Conservation (phyloP, 2,329 filamentous ascomycete species). For the Fusarium vanettenii region DNA sequence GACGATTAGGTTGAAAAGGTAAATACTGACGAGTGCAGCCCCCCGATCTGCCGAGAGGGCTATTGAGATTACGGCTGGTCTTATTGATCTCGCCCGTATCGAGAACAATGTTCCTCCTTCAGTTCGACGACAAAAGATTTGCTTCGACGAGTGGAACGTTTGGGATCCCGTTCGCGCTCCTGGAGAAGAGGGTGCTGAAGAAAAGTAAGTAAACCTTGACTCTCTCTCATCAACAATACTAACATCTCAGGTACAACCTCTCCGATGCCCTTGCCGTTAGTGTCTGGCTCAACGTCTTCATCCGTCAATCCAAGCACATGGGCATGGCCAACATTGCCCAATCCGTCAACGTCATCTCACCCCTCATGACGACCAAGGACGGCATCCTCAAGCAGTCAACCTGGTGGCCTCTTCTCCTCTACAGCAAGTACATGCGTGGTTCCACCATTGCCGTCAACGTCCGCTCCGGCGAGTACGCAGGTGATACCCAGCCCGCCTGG, state of each 20-base stretch:
- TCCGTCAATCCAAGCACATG: constrained; percentile 76
- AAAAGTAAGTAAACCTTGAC: constrained; percentile 51
- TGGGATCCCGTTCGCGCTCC: constrained; percentile 80
- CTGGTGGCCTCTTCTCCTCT: constrained; percentile 78
- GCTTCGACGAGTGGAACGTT: constrained; percentile 89
- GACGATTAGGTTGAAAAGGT: rapidly evolving
- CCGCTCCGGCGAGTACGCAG: constrained; percentile 70
- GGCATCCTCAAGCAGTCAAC: constrained; percentile 78
- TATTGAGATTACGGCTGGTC: constrained; percentile 74
- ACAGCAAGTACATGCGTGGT: constrained; percentile 73
- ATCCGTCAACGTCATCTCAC: constrained; percentile 81
- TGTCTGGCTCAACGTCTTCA: constrained; percentile 81
- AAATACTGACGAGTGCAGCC: constrained; percentile 51
- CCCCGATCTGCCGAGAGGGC: constrained; percentile 78
- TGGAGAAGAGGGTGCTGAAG: constrained; percentile 78
- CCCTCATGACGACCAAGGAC: constrained; percentile 75
- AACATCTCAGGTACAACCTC: constrained; percentile 68
- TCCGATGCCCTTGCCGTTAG: constrained; percentile 81
- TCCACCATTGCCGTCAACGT: constrained; percentile 75
- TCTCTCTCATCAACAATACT: neutral
- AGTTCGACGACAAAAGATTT: constrained; percentile 75
- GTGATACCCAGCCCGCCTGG: constrained; percentile 74
- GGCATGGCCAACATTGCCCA: constrained; percentile 86
- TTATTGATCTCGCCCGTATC: constrained; percentile 80
- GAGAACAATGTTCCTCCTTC: constrained; percentile 71